phyloP scores from a whole-genome alignment of 176 grass and related monocot genomes.

The Neostapfia colusana region DNA sequence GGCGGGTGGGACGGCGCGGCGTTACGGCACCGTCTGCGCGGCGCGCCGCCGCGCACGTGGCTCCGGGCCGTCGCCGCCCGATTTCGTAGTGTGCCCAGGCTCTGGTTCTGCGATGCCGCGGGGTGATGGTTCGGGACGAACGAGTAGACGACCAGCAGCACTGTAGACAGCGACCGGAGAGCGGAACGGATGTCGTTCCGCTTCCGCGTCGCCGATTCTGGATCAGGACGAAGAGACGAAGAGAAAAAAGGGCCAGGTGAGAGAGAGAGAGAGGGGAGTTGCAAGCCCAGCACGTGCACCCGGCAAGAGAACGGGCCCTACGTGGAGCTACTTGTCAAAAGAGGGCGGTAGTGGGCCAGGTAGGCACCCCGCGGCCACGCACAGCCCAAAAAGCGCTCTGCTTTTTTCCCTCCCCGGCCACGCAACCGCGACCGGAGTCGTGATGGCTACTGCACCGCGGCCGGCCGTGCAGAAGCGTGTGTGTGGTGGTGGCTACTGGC shows the following conservation, averaged over 20 bases:
- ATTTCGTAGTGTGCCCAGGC: too few relatives aligned
- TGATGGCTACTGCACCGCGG: too few relatives aligned
- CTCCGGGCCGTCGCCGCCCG: too few relatives aligned
- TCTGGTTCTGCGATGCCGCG: not conserved
- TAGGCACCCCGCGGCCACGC: not conserved
- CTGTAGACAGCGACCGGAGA: not conserved
- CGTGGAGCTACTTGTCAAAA: too few relatives aligned
- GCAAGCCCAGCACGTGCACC: slow-evolving; percentile 11
- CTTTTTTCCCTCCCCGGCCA: not conserved
- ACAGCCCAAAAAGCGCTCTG: not conserved
- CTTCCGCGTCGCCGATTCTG: not conserved
- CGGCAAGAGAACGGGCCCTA: not conserved
- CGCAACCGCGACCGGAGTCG: too few relatives aligned
- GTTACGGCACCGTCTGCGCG: too few relatives aligned
- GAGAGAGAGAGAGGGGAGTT: not conserved
- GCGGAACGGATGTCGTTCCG: not conserved
- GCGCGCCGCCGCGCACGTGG: not conserved
- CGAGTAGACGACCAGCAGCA: not conserved
- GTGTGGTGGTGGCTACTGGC: not conserved
- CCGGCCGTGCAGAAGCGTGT: too few relatives aligned
- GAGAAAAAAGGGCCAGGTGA: too few relatives aligned
- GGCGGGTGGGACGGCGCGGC: not conserved
- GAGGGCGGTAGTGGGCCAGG: not conserved
- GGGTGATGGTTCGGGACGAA: not conserved
- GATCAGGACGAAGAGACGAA: not conserved